Conservation (phyloP, 805 yeast genomes). For the Cephaloascus fragrans region DNA sequence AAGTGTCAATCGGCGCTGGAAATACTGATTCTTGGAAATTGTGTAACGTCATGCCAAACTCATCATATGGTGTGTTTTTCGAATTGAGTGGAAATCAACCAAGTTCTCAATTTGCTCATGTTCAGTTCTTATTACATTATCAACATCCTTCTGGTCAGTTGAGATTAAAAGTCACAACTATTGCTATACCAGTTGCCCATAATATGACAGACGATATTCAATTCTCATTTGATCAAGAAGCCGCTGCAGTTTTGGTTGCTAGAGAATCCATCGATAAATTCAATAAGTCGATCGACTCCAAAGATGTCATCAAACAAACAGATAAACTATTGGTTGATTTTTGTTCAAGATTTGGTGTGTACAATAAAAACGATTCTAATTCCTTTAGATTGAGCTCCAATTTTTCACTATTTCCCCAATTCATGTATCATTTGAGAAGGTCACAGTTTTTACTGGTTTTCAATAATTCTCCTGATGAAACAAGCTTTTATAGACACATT, state of each 20-base stretch:
- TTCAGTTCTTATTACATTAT: slow-evolving; percentile 52
- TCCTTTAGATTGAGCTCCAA: slow-evolving; percentile 40
- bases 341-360: slow-evolving; percentile 38
- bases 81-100: slow-evolving; percentile 32
- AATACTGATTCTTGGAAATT: slow-evolving; percentile 52
- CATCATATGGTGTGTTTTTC: slow-evolving; percentile 49
- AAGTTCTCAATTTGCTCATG: slow-evolving; percentile 17
- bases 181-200: slow-evolving; percentile 32
- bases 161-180: slow-evolving; percentile 53
- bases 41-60: slow-evolving; percentile 44
- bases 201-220: slow-evolving; percentile 30
- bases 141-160: slow-evolving; percentile 51
- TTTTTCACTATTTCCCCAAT: slow-evolving; percentile 53
- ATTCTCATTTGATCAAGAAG: slow-evolving; percentile 56
- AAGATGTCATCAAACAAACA: slow-evolving; percentile 36
- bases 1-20: slow-evolving; percentile 33
- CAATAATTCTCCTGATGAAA: slow-evolving; percentile 66
- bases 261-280: slow-evolving; percentile 40
- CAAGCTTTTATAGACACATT: slow-evolving; percentile 53
- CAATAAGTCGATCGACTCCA: slow-evolving; percentile 17
- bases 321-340: slow-evolving; percentile 38
- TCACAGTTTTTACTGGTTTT: slow-evolving; percentile 58
- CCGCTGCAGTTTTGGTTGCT: slow-evolving; percentile 53
- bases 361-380: slow-evolving; percentile 32
- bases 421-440: slow-evolving; percentile 57